Percentiles rank a stretch among this genome's conserved stretches.
These are phyloP conservation scores for Trichoderma sp. DNA, from an alignment of 2,329 filamentous ascomycete species.

Conservation along the genomic window DNA sequence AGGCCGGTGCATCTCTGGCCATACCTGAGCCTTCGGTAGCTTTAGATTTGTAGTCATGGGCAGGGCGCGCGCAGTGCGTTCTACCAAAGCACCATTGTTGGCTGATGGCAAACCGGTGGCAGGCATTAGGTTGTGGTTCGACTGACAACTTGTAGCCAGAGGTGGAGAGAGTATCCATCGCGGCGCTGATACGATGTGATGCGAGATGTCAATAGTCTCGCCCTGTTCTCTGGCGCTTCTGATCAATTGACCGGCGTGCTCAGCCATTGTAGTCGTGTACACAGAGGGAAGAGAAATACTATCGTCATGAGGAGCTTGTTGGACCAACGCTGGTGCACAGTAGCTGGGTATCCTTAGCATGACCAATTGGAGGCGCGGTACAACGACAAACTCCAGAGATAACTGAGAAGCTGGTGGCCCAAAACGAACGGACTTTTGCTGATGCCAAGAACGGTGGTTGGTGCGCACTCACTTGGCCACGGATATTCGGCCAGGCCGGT, in stretches of 20 bases:
- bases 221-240: not conserved
- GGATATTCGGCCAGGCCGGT: not conserved
- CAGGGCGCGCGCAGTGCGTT: not conserved
- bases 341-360: not conserved
- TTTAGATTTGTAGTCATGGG: not conserved
- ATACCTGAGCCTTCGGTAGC: not conserved
- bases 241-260: not conserved
- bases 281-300: not conserved
- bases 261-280: not conserved
- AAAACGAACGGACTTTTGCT: not conserved
- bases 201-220: not conserved
- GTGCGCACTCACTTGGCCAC: not conserved
- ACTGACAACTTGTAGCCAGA: not conserved
- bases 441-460: not conserved
- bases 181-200: not conserved
- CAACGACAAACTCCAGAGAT: not conserved
- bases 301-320: fast-evolving
- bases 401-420: not conserved
- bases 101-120: not conserved
- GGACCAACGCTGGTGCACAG: not conserved
- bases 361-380: not conserved
- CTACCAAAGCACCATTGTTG: no score
- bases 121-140: not conserved
- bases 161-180: not conserved
- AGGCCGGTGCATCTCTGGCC: not conserved